Conservation (phyloP, 2,329 filamentous ascomycete species). For the Fusarium newnesense region DNA sequence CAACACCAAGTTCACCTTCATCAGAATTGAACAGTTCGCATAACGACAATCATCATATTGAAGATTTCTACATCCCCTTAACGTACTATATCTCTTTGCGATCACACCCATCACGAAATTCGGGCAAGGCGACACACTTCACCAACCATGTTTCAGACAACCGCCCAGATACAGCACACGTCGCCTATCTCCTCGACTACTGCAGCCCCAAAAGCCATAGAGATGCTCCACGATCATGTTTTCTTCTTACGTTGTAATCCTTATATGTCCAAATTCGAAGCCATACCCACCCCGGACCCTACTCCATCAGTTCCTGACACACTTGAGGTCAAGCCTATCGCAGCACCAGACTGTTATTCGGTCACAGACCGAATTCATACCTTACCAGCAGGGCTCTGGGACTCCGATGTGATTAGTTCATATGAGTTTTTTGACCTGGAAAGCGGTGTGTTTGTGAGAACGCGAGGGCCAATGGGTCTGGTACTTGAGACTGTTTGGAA, state of each 20-base stretch:
- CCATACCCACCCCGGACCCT: slow-evolving; percentile 42
- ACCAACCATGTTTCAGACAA: slow-evolving; percentile 55
- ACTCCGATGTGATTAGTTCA: slow-evolving; percentile 62
- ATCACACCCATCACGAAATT: not conserved
- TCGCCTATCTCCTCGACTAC: slow-evolving; percentile 55
- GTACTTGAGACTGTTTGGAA: slow-evolving; percentile 66
- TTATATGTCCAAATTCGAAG: slow-evolving; percentile 58
- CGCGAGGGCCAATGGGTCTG: slow-evolving; percentile 61
- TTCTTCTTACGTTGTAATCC: slow-evolving; percentile 65
- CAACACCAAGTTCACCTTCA: not conserved
- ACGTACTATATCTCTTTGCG: not conserved
- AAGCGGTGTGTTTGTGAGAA: slow-evolving; percentile 62
- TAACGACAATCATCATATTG: not conserved
- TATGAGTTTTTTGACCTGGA: slow-evolving; percentile 64
- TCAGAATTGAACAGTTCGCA: not conserved
- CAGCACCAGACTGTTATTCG: slow-evolving; percentile 54
- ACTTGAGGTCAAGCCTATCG: slow-evolving; percentile 38
- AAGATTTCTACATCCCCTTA: not conserved
- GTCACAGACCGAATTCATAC: slow-evolving; percentile 63
- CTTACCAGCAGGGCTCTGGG: slow-evolving; percentile 66
- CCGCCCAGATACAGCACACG: slow-evolving; percentile 54
- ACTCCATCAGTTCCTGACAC: slow-evolving; percentile 42
- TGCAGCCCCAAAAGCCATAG: slow-evolving; percentile 51
- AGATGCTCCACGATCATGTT: slow-evolving; percentile 61
- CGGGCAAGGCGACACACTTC: not conserved